Evolutionary conservation across 1,139 yeast genomes (phyloP).

Genomic region (Kodamaea derodonti): DNA sequence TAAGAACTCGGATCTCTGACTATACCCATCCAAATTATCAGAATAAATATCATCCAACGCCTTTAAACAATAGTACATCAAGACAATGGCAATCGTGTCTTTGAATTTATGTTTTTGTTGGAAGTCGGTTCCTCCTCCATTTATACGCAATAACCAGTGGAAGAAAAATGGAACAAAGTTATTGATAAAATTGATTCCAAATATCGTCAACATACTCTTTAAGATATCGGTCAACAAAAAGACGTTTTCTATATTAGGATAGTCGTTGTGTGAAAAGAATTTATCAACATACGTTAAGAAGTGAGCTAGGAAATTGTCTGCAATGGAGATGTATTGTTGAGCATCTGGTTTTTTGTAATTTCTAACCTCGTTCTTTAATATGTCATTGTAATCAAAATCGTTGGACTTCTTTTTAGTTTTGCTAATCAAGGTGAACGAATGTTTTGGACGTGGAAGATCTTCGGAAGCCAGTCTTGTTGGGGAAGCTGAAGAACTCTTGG

Average conservation of each 20-base stretch:
- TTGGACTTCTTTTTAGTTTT: constrained; percentile 5
- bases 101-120: constrained; percentile 16
- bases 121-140: constrained; percentile 11
- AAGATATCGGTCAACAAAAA: constrained; percentile 24
- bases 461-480: constrained; percentile 1
- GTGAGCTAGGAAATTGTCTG: constrained; percentile 34
- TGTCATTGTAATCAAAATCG: constrained; percentile 8
- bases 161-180: constrained; percentile 47
- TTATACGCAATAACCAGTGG: constrained; percentile 36
- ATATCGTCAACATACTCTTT: constrained; percentile 25
- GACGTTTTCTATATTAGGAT: constrained; percentile 21
- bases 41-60: constrained; percentile 30
- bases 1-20: constrained; percentile 22
- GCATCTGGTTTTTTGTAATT: constrained; percentile 33
- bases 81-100: constrained; percentile 36
- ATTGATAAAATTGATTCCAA: constrained; percentile 45
- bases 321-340: constrained; percentile 33
- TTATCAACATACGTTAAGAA: constrained; percentile 33
- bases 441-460: constrained; percentile 1
- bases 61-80: constrained; percentile 24
- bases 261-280: constrained; percentile 23
- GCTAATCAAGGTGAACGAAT: constrained; percentile 6
- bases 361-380: constrained; percentile 15
- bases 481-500: neutral
- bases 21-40: constrained; percentile 23